phyloP scores from a whole-genome alignment of 192 early-diverging fungal genomes.

The Rhizoclosmatium sp. region DNA sequence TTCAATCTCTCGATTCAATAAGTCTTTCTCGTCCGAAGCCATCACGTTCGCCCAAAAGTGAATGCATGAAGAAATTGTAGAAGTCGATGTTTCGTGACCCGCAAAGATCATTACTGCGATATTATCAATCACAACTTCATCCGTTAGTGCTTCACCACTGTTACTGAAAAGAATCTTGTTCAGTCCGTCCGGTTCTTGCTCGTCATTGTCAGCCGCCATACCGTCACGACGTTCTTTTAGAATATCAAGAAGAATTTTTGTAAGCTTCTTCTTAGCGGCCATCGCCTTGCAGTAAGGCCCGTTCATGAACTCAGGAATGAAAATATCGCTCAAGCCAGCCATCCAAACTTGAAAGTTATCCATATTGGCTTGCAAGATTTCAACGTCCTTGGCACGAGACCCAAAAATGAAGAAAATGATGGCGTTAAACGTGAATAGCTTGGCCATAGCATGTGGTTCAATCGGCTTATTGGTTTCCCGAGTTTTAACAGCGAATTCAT shows the following conservation, averaged over 20 bases:
- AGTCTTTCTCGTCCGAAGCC: neutral
- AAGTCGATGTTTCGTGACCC: conserved; percentile 18
- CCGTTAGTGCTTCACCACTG: conserved; percentile 15
- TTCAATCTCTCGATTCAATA: conserved; percentile 8
- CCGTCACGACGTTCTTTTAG: conserved; percentile 1
- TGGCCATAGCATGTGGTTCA: neutral
- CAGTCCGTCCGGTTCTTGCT: conserved; percentile 2
- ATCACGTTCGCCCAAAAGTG: conserved; percentile 28
- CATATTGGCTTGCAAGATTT: neutral
- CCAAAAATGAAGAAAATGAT: conserved; percentile 26
- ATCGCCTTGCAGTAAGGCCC: conserved; percentile 11
- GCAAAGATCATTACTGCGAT: conserved; percentile 21
- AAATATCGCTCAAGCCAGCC: conserved; percentile 12
- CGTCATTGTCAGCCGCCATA: neutral
- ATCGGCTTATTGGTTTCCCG: neutral
- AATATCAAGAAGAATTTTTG: neutral
- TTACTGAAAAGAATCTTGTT: conserved; percentile 1
- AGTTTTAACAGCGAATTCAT: neutral
- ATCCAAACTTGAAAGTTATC: conserved; percentile 1
- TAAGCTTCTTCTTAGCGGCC: conserved; percentile 2
- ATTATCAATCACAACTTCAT: conserved; percentile 26
- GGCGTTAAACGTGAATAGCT: conserved; percentile 30
- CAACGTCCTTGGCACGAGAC: conserved; percentile 5
- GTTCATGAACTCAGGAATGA: conserved; percentile 14
- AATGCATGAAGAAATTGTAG: conserved; percentile 14